Base-by-base conservation (phyloP, 108 stramenopile genomes). In the Nannochloropsis gaditana region DNA sequence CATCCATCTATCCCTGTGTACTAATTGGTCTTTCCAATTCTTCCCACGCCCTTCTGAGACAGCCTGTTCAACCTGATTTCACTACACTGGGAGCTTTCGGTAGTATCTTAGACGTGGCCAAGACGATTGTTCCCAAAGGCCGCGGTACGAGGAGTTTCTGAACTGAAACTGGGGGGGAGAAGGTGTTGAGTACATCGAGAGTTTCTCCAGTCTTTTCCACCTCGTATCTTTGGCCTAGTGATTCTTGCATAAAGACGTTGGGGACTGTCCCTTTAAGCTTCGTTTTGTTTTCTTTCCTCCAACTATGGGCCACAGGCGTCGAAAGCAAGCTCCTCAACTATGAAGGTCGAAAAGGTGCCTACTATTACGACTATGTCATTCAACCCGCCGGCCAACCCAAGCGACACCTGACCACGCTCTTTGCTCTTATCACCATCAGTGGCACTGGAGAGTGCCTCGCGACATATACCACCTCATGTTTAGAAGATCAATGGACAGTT, bases 381-480 rank as follows among this genome's bases (percentile, higher is more conserved):
- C 59, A 73, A 73, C 59, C 59, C n/a, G 59, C 15, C n/a, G 59
- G 59, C 6, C 59, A 73, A n/a, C 59, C 59, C 8, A 73, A 73
- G 59, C 59, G 59, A n/a, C 59, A 73, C n/a, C n/a, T 73, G 59
- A 73, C 59, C 59, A 73, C 59, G 15, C 6, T 73, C 19, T 73
- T 73, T 73, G 59, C 59, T 73, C 59, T 73, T n/a, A 73, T 73
- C n/a, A 73, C 59, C 59, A 73, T 73, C 59, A 6, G 59, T 73
- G 59, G 59, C 4, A 73, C 59, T 15, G 59, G 59, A n/a, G 59
- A 73, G 59, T 73, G 59, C 59, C 8, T 73, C 19, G 59, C 59
- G 19, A 73, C 59, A 6, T 73, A 73, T n/a, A 73, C 59, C 59
- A 73, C 59, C 19, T 73, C 59, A n/a, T 73, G 59, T 73, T 73